Evolutionary conservation across 192 early-diverging fungal genomes (phyloP).

Genomic region (Rhizophagus clarus): DNA sequence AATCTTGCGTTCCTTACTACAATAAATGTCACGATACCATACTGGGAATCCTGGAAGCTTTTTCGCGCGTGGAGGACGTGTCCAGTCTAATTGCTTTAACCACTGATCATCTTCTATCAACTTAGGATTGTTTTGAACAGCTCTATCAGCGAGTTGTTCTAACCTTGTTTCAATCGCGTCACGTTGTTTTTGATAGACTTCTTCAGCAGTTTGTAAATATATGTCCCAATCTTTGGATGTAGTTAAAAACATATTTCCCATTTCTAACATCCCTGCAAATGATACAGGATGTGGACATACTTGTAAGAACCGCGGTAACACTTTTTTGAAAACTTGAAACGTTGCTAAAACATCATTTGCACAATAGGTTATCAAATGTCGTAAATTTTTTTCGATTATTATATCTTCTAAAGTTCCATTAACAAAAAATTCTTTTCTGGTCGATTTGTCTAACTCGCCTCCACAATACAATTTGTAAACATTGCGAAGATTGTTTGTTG

Average conservation of each 20-base stretch:
- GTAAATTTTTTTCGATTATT: slow-evolving; percentile 56
- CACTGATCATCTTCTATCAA: slow-evolving; percentile 68
- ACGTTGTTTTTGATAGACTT: slow-evolving; percentile 54
- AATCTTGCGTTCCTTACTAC: slow-evolving; percentile 53
- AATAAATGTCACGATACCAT: slow-evolving; percentile 86
- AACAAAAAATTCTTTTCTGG: slow-evolving; percentile 58
- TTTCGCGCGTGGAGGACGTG: slow-evolving; percentile 45
- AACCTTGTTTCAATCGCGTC: slow-evolving; percentile 52
- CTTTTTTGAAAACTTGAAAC: slow-evolving; percentile 64
- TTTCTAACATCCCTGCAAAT: slow-evolving; percentile 87
- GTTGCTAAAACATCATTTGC: slow-evolving; percentile 85
- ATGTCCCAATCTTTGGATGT: slow-evolving; percentile 79
- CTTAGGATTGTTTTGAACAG: slow-evolving; percentile 40
- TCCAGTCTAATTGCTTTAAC: slow-evolving; percentile 83
- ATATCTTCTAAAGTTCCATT: slow-evolving; percentile 64
- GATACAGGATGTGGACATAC: slow-evolving; percentile 95
- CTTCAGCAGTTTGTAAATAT: slow-evolving; percentile 65
- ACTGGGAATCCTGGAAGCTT: slow-evolving; percentile 62
- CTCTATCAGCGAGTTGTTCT: slow-evolving; percentile 44
- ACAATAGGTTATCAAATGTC: slow-evolving; percentile 77
- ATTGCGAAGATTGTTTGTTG: slow-evolving; percentile 77
- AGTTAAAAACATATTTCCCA: slow-evolving; percentile 85
- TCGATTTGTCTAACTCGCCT: slow-evolving; percentile 65
- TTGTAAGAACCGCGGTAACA: slow-evolving; percentile 69
- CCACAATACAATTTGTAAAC: slow-evolving; percentile 80